Percentiles rank a stretch among this genome's conserved stretches.
Conservation (phyloP, 441 rosid genomes). For the Eutrema salsugineum region DNA sequence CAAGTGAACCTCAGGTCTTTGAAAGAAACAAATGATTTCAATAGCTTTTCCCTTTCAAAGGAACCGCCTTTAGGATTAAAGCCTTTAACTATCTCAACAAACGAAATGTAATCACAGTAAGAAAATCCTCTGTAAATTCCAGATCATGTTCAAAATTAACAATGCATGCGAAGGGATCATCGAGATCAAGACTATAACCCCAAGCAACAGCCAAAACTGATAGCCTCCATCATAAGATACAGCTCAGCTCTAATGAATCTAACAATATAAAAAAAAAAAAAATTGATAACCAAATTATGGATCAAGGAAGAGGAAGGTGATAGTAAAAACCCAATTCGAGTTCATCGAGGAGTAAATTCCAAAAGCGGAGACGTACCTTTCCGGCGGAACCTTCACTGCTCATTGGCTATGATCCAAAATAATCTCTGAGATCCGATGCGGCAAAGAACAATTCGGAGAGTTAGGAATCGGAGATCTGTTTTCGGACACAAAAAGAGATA, state of each 20-base stretch:
- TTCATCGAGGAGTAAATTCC: not conserved
- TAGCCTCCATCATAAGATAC: not conserved
- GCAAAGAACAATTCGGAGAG: slow-evolving; percentile 8
- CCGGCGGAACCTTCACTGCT: slow-evolving; percentile 20
- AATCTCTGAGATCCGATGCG: not conserved
- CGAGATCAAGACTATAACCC: not conserved
- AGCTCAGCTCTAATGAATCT: not conserved
- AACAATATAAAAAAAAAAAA: not conserved
- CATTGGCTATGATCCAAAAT: slow-evolving; percentile 9
- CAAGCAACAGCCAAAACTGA: not conserved
- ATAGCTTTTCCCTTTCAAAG: not conserved
- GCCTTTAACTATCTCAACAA: not conserved
- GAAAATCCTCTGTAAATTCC: not conserved
- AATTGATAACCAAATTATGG: not conserved
- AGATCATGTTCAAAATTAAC: not conserved
- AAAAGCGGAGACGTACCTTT: slow-evolving; percentile 19
- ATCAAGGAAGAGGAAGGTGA: not conserved
- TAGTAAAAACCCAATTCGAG: not conserved
- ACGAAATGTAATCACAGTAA: not conserved
- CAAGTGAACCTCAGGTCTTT: not conserved
- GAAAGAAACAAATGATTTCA: not conserved
- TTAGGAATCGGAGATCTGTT: slow-evolving; percentile 6
- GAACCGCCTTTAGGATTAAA: not conserved
- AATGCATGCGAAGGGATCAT: slow-evolving; percentile 21
- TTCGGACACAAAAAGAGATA: not conserved